phyloP scores from a whole-genome alignment of 2,329 filamentous ascomycete species.

The Epichloe sibirici region DNA sequence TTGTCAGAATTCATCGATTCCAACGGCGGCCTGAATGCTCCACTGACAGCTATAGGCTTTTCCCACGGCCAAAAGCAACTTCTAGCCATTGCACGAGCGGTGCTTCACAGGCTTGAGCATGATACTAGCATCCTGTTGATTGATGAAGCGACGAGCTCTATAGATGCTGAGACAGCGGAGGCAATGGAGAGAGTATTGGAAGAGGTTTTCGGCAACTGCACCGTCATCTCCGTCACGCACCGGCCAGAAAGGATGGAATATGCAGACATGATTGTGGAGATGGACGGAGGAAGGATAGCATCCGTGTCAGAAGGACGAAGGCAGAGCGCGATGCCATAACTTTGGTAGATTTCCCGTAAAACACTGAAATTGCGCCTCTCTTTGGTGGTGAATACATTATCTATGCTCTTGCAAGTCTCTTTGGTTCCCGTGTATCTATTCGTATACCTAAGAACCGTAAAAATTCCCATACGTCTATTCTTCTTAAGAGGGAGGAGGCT shows the following conservation, averaged over 20 bases:
- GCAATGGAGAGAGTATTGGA: neutral
- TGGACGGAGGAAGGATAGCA: neutral
- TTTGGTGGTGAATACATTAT: too few species aligned
- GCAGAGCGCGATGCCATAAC: too few species aligned
- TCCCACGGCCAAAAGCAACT: conserved; percentile 10
- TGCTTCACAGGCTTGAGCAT: neutral
- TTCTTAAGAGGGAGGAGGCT: too few species aligned
- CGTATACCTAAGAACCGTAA: too few species aligned
- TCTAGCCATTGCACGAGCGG: conserved; percentile 6
- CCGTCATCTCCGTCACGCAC: conserved; percentile 1
- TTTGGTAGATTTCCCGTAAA: too few species aligned
- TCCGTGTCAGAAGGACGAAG: neutral
- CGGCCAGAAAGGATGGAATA: neutral
- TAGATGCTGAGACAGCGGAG: conserved; percentile 4
- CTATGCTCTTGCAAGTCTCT: too few species aligned
- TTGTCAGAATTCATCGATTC: conserved; percentile 4
- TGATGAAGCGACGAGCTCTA: conserved; percentile 4
- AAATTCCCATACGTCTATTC: too few species aligned
- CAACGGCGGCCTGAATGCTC: conserved; percentile 4
- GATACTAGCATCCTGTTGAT: neutral
- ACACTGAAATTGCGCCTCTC: too few species aligned
- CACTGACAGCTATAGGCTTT: conserved; percentile 5
- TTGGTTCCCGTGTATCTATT: too few species aligned
- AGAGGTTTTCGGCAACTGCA: conserved; percentile 3
- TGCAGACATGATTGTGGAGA: neutral